These are phyloP conservation scores for Penicillium sp. DNA, from an alignment of 2,329 filamentous ascomycete genomes.

Conservation along the genomic window DNA sequence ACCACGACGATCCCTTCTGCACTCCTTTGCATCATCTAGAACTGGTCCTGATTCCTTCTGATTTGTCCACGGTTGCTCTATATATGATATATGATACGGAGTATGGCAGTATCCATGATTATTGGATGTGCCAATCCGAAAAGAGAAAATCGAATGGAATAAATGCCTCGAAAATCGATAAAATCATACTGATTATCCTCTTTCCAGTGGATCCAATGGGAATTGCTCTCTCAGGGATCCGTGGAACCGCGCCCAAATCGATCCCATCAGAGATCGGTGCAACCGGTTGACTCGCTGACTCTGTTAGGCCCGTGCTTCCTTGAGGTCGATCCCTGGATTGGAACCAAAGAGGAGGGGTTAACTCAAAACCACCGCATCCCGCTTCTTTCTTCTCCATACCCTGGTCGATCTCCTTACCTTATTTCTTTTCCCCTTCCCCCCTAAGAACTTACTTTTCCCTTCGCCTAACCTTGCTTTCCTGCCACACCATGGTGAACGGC, in stretches of 20 bases:
- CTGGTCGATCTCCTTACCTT: constrained; percentile 27
- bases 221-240: constrained; percentile 25
- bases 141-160: too few species aligned
- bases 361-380: constrained; percentile 20
- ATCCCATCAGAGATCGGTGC: constrained; percentile 24
- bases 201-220: constrained; percentile 15
- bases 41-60: not conserved
- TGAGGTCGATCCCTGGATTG: constrained; percentile 18
- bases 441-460: not conserved
- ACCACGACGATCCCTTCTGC: not conserved
- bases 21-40: constrained; percentile 4
- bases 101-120: too few species aligned
- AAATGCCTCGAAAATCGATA: too few species aligned
- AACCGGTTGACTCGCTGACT: constrained; percentile 22
- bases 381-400: constrained; percentile 21
- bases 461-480: not conserved
- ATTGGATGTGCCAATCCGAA: too few species aligned
- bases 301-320: constrained; percentile 19
- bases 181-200: not conserved
- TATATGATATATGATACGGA: too few species aligned
- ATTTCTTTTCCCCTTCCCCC: constrained; percentile 6
- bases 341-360: constrained; percentile 19
- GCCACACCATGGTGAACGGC: constrained; percentile 38
- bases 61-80: too few species aligned
- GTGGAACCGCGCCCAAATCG: constrained; percentile 20